phyloP scores from a whole-genome alignment of 208 protist genomes.

The Acanthamoeba lenticulata region DNA sequence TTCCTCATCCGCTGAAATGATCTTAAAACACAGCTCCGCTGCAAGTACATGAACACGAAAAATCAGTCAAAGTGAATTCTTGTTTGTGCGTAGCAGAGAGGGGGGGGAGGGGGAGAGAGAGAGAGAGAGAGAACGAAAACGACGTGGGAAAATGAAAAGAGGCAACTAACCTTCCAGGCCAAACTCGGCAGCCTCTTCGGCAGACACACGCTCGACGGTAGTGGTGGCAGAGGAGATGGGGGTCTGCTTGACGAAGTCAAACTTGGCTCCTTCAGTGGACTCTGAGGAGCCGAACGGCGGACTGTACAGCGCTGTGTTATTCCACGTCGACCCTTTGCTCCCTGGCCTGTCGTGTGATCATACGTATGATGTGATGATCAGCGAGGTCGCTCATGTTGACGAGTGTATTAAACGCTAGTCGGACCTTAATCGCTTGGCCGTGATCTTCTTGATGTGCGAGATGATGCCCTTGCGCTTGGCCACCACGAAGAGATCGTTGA shows the following conservation, averaged over 20 bases:
- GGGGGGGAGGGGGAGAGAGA: background rate
- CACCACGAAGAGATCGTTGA: constrained; percentile 47
- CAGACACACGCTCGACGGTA: background rate
- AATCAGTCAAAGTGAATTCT: background rate
- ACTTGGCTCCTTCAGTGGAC: background rate
- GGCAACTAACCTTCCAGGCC: background rate
- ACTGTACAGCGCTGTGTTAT: background rate
- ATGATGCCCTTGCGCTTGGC: constrained; percentile 47
- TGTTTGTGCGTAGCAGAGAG: background rate
- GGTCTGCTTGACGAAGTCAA: constrained; percentile 47
- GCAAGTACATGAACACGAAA: background rate
- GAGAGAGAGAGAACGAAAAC: background rate
- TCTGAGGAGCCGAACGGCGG: background rate
- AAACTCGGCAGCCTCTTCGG: constrained; percentile 13
- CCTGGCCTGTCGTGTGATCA: background rate
- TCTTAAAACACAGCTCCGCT: constrained; percentile 11
- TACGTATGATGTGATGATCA: background rate
- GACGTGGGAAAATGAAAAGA: background rate
- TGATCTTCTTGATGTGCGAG: constrained; percentile 62
- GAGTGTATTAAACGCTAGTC: too few species aligned
- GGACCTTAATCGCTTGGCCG: constrained; percentile 37
- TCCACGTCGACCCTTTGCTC: constrained; percentile 31
- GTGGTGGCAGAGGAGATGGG: constrained; percentile 1
- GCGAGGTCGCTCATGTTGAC: background rate
- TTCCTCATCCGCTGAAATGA: background rate